Percentiles rank a stretch among this genome's conserved stretches.
phyloP scores from a whole-genome alignment of 1,284 basidiomycete genomes.

The Moniliophthora roreri region DNA sequence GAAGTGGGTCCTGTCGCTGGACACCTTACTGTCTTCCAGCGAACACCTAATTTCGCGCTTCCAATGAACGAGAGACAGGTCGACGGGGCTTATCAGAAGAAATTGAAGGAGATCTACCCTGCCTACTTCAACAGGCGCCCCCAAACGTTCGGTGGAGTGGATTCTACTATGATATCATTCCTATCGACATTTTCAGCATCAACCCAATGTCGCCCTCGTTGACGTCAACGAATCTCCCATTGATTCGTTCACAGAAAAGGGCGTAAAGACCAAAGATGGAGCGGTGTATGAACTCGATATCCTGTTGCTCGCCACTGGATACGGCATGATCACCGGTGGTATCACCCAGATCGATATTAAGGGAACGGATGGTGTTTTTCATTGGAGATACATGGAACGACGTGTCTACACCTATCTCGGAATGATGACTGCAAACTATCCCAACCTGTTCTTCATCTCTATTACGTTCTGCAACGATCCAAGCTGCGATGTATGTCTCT shows the following conservation, averaged over 20 bases:
- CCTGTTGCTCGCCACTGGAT: slow-evolving; percentile 25
- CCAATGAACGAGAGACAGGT: slow-evolving; percentile 22
- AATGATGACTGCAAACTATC: slow-evolving; percentile 18
- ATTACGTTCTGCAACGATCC: slow-evolving; percentile 26
- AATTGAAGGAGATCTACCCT: slow-evolving; percentile 22
- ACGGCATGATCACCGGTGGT: slow-evolving; percentile 24
- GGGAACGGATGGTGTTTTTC: slow-evolving; percentile 20
- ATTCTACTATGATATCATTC: slow-evolving; percentile 17
- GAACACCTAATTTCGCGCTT: slow-evolving; percentile 25
- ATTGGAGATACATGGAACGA: slow-evolving; percentile 22
- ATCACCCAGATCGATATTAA: slow-evolving; percentile 25
- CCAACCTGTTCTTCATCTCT: slow-evolving; percentile 28
- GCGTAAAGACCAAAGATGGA: slow-evolving; percentile 22
- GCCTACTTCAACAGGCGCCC: slow-evolving; percentile 18
- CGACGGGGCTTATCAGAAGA: slow-evolving; percentile 12
- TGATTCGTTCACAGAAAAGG: slow-evolving; percentile 19
- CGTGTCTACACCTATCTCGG: slow-evolving; percentile 24
- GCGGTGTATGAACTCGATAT: slow-evolving; percentile 23
- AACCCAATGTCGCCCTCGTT: slow-evolving; percentile 24
- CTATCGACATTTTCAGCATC: slow-evolving; percentile 26
- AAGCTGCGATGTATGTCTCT: slow-evolving; percentile 20
- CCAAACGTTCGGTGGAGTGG: slow-evolving; percentile 26
- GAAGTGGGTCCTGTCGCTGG: slow-evolving; percentile 20
- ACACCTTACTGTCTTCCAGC: slow-evolving; percentile 30
- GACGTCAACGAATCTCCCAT: slow-evolving; percentile 25